These are phyloP conservation scores for Cyclotella baltica DNA, from an alignment of 108 stramenopile genomes.

Conservation along the genomic window DNA sequence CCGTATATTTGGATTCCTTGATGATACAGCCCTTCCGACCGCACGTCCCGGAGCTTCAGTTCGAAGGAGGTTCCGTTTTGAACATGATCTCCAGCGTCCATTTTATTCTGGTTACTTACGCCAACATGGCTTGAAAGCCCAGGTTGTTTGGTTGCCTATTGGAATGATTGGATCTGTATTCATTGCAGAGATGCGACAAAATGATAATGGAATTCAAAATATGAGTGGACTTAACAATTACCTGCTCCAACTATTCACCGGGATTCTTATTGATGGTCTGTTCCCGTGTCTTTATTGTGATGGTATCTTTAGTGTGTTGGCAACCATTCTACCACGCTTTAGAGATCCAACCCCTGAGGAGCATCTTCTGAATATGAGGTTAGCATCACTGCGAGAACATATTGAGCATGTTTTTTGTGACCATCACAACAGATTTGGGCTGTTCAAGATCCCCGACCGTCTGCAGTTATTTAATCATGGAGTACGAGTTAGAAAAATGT, in stretches of 20 bases:
- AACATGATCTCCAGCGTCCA: conserved; percentile 35
- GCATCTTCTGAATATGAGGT: background rate
- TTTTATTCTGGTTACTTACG: conserved; percentile 38
- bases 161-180: conserved; percentile 36
- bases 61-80: background rate
- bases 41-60: conserved; percentile 11
- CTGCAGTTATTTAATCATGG: background rate
- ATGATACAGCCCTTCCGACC: conserved; percentile 29
- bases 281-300: conserved; percentile 13
- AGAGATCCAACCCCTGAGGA: background rate
- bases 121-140: conserved; percentile 27
- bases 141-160: conserved; percentile 6
- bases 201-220: conserved; percentile 24
- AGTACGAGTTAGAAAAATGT: background rate
- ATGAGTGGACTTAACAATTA: conserved; percentile 36
- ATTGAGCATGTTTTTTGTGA: conserved; percentile 18
- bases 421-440: background rate
- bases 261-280: conserved; percentile 5
- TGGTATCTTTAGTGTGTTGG: conserved; percentile 4
- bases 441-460: background rate
- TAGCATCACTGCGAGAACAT: conserved; percentile 4
- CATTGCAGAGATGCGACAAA: conserved; percentile 28
- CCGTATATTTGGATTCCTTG: conserved; percentile 30
- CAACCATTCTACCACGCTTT: conserved; percentile 16
- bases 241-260: background rate